Evolutionary conservation across 768 basidiomycete genomes (phyloP), one percentile per base, ranked within the genome.

Genomic region (Lyophyllum atratum): DNA sequence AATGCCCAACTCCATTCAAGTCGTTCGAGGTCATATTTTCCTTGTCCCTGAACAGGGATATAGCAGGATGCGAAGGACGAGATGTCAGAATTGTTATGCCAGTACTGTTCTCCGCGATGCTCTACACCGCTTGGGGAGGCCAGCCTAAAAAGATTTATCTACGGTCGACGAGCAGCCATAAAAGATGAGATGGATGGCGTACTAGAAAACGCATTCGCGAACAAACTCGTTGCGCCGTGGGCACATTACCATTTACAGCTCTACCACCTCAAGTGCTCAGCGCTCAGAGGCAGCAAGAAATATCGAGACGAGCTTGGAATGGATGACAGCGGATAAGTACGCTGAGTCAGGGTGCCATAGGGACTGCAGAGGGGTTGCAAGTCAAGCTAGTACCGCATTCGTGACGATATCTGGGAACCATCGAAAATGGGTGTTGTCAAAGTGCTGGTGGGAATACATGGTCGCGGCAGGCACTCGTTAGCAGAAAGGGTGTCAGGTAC

Each of bases 241-340:
- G 66, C 0, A 62, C 66, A 68, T 52, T 63, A 70, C 54, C 66
- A 67, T 9, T 64, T 75, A 14, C 66, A 72, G 50, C 54, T 62
- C 15, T 74, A 72, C 56, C 72, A 73, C 58, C 49, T 66, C 33
- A 53, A 33, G 24, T 74, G 72, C 52, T 67, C 64, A n/a, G 22
- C 73, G 71, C 54, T 67, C 65, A n/a, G 48, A 43, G 24, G 52
- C 47, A 12, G 64, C 68, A 1, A 28, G 39, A 17, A 25, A 45
- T 4, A 53, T 64, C 17, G 59, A 56, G 14, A 61, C 52, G n/a
- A 58, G 60, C 39, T 33, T 65, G 2, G 58, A 47, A 6, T 69
- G 68, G 66, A 55, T 69, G 29, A 46, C 48, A 7, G 47, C 25
- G 22, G 58, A 64, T 19, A 60, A 50, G 0, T 59, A 33, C 28